These are phyloP conservation scores for Calendula officinalis DNA, from an alignment of 129 eudicot genomes.

Conservation along the genomic window DNA sequence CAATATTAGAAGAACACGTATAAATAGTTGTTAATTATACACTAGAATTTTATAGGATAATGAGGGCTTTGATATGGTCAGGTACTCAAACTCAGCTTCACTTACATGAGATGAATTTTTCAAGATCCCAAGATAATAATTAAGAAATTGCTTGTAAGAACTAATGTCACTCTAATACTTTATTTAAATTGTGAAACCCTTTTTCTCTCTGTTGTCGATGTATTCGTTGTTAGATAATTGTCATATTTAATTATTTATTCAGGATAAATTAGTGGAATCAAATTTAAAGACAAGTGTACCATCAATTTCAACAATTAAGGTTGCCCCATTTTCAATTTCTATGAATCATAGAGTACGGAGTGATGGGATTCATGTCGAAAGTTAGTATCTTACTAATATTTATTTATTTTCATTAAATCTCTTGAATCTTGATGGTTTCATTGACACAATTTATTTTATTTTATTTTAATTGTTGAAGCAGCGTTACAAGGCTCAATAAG, in stretches of 20 bases:
- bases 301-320: constrained; percentile 42
- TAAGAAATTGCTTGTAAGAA: constrained; percentile 43
- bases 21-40: constrained; percentile 23
- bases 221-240: constrained; percentile 17
- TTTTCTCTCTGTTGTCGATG: constrained; percentile 4
- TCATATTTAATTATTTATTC: constrained; percentile 33
- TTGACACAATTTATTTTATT: constrained; percentile 14
- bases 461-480: constrained; percentile 29
- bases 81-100: constrained; percentile 39
- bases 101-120: constrained; percentile 40
- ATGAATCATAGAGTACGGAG: constrained; percentile 41
- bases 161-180: constrained; percentile 39
- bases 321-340: constrained; percentile 50
- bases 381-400: constrained; percentile 35
- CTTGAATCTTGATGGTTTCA: constrained; percentile 2
- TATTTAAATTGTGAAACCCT: constrained; percentile 31
- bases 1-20: background rate
- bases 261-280: constrained; percentile 70
- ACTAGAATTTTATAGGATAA: constrained; percentile 36
- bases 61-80: constrained; percentile 47
- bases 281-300: constrained; percentile 45
- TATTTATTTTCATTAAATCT: background rate
- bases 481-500: constrained; percentile 56
- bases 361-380: constrained; percentile 50
- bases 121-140: constrained; percentile 40